A percentile compares a stretch with the other conserved stretches of the same genome.
Conservation (phyloP, 345 rosid genomes). For the Salix exigua region DNA sequence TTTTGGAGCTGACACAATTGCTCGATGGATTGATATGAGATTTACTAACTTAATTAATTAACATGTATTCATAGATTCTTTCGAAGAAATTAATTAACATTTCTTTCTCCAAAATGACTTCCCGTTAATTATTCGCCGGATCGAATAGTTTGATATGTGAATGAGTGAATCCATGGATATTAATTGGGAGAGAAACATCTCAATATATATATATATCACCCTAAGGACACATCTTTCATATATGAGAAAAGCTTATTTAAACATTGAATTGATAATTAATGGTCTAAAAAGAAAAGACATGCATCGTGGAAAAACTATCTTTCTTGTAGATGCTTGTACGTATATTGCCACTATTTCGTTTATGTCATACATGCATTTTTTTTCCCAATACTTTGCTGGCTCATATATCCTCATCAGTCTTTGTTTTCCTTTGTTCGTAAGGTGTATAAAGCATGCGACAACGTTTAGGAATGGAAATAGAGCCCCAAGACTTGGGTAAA, state of each 20-base stretch:
- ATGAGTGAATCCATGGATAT: too few relatives aligned
- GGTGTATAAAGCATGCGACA: constrained; percentile 33
- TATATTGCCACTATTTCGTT: background rate
- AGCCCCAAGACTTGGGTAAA: constrained; percentile 15
- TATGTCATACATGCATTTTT: background rate
- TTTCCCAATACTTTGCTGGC: background rate
- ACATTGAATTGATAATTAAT: background rate
- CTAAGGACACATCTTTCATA: too few relatives aligned
- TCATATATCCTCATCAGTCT: constrained; percentile 10
- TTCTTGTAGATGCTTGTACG: background rate
- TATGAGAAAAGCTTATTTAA: too few relatives aligned
- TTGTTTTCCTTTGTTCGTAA: constrained; percentile 16
- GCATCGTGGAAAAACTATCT: background rate
- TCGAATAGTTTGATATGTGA: too few relatives aligned
- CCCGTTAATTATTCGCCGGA: too few relatives aligned
- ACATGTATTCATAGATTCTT: too few relatives aligned
- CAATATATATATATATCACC: too few relatives aligned
- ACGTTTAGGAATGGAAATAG: constrained; percentile 11
- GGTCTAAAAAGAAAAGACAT: background rate
- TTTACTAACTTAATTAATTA: background rate
- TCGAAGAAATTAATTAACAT: background rate
- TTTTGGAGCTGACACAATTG: background rate
- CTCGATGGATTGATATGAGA: background rate
- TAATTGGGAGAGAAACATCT: too few relatives aligned
- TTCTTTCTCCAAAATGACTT: too few relatives aligned